A percentile compares a stretch with the other conserved stretches of the same genome.
These are phyloP conservation scores for Boletus insuetus DNA, from an alignment of 768 basidiomycete genomes.

Conservation along the genomic window DNA sequence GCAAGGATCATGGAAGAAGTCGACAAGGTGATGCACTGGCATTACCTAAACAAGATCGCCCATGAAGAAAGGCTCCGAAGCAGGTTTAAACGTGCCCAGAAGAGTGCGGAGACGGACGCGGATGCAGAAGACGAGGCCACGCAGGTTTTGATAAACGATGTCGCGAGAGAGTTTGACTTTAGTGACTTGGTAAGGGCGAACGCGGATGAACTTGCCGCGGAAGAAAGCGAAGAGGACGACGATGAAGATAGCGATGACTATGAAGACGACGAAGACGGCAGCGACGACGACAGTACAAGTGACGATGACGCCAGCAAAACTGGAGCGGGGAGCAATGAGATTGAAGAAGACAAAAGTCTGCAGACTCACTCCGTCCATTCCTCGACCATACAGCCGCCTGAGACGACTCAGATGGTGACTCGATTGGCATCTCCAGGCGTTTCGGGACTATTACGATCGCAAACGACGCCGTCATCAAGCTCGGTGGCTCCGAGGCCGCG, in stretches of 20 bases:
- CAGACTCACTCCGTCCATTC: not conserved
- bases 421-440: not conserved
- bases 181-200: conserved; percentile 77
- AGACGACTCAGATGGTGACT: not conserved
- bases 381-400: not conserved
- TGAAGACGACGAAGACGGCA: conserved; percentile 28
- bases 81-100: conserved; percentile 67
- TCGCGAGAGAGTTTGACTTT: conserved; percentile 80
- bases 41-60: conserved; percentile 90
- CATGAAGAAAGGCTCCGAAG: conserved; percentile 91
- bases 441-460: not conserved
- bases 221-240: conserved; percentile 54
- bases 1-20: conserved; percentile 76
- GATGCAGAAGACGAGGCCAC: conserved; percentile 80
- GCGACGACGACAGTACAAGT: conserved; percentile 36
- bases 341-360: conserved; percentile 5
- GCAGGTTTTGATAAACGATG: conserved; percentile 71
- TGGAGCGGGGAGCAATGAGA: conserved; percentile 18
- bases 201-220: conserved; percentile 76
- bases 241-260: conserved; percentile 43
- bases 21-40: conserved; percentile 86
- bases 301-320: conserved; percentile 43
- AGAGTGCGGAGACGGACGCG: conserved; percentile 42
- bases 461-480: conserved; percentile 6
- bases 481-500: conserved; percentile 17